Evolutionary conservation across 768 basidiomycete species (phyloP), one percentile per base, ranked within the genome.

Genomic region (Leucosporidium yakuticum): DNA sequence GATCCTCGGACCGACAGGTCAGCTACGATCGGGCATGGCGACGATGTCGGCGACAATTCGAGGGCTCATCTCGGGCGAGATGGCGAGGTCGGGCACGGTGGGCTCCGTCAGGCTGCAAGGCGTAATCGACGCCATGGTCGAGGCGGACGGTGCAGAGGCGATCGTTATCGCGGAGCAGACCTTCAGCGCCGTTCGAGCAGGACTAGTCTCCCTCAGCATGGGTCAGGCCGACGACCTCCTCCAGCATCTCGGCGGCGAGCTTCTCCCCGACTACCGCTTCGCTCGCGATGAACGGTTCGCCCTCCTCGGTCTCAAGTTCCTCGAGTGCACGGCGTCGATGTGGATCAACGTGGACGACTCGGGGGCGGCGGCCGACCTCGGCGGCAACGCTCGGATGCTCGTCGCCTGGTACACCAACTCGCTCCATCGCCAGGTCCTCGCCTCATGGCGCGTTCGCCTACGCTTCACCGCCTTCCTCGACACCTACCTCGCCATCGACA

Each of bases 371-470:
- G 64, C 48, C 11, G 80, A 82, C 11, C 76, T 85, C 17, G 80
- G 81, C 12, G 79, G 78, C 32, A 80, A 84, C 32, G 81, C 85
- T 29, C 80, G 81, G 32, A 63, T 76, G 29, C 77, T 93, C 39
- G 84, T 83, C 67, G 75, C 74, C 0, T 89, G 85, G 83, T 79
- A 90, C 60, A 81, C 84, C 39, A 75, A 74, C 7, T 78, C 81
- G 65, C 77, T 86, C 55, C 67, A 69, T 20, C 79, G 70, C 62
- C 79, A 79, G 23, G 79, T 82, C 55, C 76, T 86, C 9, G 79
- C 80, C 2, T 85, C 84, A 4, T 93, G 91, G 89, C 81, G 79
- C 63, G 80, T 86, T 34, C 85, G 91, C 7, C 60, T 77, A 5
- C 81, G 67, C 32, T 79, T 89, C 36, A 80, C 85, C 54, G 80